Evolutionary conservation across 495 filamentous ascomycete species (phyloP).

Genomic region (Bryoglossum gracile): DNA sequence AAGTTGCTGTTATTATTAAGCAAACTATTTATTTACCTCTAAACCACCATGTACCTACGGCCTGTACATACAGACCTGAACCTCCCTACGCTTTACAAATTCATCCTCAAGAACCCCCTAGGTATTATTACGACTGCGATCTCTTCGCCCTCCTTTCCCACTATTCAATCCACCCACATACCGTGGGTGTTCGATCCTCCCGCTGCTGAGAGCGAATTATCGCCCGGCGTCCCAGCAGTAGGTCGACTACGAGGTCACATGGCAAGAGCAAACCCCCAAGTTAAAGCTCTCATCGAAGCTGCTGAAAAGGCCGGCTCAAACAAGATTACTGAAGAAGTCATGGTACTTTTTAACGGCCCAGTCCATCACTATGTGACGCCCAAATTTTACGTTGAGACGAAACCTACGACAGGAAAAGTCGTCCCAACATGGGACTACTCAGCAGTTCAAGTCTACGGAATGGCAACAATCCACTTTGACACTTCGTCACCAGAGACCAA

Average conservation of each 20-base stretch:
- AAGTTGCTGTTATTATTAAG: too few relatives aligned
- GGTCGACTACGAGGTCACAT: conserved; percentile 47
- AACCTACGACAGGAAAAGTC: conserved; percentile 48
- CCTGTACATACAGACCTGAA: conserved; percentile 38
- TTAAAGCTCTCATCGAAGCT: conserved; percentile 46
- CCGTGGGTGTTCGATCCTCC: conserved; percentile 46
- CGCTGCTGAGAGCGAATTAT: conserved; percentile 17
- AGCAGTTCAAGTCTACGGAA: conserved; percentile 50
- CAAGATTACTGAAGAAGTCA: conserved; percentile 34
- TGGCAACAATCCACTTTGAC: conserved; percentile 39
- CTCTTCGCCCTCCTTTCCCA: conserved; percentile 33
- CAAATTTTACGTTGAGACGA: conserved; percentile 52
- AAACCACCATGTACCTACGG: conserved; percentile 42
- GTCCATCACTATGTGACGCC: conserved; percentile 52
- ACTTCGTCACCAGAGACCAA: conserved; percentile 28
- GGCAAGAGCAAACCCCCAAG: conserved; percentile 48
- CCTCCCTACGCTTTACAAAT: conserved; percentile 34
- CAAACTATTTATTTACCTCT: not conserved
- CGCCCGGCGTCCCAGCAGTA: conserved; percentile 24
- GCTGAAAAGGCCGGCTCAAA: conserved; percentile 2
- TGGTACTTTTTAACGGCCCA: conserved; percentile 46
- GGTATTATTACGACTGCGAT: conserved; percentile 50
- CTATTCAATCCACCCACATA: conserved; percentile 49
- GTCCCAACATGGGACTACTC: conserved; percentile 58
- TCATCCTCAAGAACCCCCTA: conserved; percentile 46